Conservation (phyloP, 805 yeast species). For the Saturnispora diversa region DNA sequence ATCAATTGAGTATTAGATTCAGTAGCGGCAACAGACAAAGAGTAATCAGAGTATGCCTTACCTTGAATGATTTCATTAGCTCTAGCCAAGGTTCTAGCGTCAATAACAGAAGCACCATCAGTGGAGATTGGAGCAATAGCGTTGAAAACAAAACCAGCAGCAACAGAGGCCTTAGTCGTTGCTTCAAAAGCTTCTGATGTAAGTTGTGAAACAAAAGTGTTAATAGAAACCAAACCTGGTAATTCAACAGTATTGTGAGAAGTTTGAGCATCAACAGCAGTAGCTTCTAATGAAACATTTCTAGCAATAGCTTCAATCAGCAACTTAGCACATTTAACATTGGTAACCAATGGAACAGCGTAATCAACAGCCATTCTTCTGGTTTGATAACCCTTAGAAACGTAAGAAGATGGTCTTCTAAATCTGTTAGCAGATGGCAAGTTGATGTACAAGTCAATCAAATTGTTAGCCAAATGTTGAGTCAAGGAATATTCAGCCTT, state of each 20-base stretch:
- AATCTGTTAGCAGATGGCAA: conserved; percentile 94
- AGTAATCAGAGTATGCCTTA: conserved; percentile 71
- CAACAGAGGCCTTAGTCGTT: conserved; percentile 61
- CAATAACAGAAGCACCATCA: conserved; percentile 56
- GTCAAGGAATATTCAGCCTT: conserved; percentile 92
- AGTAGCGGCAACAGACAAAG: conserved; percentile 77
- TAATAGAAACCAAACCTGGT: conserved; percentile 81
- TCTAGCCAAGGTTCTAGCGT: conserved; percentile 53
- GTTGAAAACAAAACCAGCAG: conserved; percentile 83
- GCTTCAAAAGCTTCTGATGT: conserved; percentile 52
- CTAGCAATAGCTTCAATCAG: conserved; percentile 89
- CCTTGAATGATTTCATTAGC: conserved; percentile 50
- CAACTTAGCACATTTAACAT: conserved; percentile 94
- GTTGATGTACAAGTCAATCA: conserved; percentile 93
- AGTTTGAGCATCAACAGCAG: conserved; percentile 80
- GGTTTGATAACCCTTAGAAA: conserved; percentile 94
- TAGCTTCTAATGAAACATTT: conserved; percentile 55
- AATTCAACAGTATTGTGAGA: conserved; percentile 74
- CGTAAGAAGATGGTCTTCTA: conserved; percentile 97
- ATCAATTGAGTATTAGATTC: conserved; percentile 56
- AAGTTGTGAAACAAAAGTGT: conserved; percentile 68
- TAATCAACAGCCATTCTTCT: conserved; percentile 99
- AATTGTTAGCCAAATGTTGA: conserved; percentile 91
- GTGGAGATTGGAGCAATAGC: conserved; percentile 68
- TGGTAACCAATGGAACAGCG: conserved; percentile 94